These are phyloP conservation scores for Brassica juncea DNA, from an alignment of 345 rosid genomes.

Conservation along the genomic window DNA sequence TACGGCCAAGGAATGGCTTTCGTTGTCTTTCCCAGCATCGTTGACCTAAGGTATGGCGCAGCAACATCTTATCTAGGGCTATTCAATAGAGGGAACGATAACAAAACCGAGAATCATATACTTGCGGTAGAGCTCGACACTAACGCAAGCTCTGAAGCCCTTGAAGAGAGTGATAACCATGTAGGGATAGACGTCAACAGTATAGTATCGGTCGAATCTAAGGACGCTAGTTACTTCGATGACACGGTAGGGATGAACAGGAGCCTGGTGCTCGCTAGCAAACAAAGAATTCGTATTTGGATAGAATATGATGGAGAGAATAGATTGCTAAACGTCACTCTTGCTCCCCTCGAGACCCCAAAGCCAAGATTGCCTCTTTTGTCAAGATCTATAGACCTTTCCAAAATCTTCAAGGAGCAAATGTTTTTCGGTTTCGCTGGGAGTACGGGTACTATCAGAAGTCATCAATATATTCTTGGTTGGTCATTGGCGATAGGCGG, in stretches of 20 bases:
- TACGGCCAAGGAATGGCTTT: background rate
- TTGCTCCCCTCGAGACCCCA: background rate
- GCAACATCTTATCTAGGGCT: background rate
- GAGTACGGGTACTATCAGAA: background rate
- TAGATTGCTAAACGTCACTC: background rate
- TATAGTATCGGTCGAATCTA: background rate
- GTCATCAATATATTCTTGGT: background rate
- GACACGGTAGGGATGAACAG: background rate
- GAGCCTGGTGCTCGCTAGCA: background rate
- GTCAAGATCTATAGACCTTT: background rate
- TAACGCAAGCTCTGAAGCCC: background rate
- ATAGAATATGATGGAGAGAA: slow-evolving; percentile 1
- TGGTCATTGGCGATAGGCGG: background rate
- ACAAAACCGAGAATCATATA: background rate
- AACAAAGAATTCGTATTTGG: background rate
- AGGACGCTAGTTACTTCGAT: background rate
- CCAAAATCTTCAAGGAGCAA: background rate
- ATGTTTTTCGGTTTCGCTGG: background rate
- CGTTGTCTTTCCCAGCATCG: background rate
- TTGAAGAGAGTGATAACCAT: background rate
- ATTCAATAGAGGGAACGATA: background rate
- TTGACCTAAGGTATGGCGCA: background rate
- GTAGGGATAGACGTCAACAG: slow-evolving; percentile 3
- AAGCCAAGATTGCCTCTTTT: background rate
- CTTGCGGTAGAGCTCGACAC: background rate